phyloP scores from a whole-genome alignment of 768 basidiomycete species.

The Boletales sp. region DNA sequence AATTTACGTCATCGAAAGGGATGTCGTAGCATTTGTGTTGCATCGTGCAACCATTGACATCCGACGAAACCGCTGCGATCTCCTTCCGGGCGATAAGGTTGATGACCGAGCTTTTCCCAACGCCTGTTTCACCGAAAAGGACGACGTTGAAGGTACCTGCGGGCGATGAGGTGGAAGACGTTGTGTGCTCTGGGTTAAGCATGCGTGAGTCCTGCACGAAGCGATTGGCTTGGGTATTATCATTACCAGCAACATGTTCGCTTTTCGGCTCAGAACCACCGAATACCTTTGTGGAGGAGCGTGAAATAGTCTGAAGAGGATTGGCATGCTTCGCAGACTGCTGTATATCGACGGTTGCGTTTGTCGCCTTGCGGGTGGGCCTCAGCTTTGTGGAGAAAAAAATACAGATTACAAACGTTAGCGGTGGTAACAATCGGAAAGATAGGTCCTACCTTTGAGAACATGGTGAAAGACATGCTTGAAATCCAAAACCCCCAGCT shows the following conservation, averaged over 20 bases:
- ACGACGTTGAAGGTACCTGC: constrained; percentile 31
- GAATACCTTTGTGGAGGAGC: neutral
- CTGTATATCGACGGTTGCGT: too few relatives aligned
- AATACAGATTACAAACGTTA: constrained; percentile 3
- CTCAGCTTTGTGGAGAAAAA: constrained; percentile 2
- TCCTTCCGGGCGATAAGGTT: constrained; percentile 27
- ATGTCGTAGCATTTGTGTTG: constrained; percentile 25
- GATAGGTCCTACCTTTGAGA: constrained; percentile 6
- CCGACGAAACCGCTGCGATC: constrained; percentile 24
- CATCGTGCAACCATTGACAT: constrained; percentile 36
- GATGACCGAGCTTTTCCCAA: constrained; percentile 31
- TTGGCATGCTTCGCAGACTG: neutral
- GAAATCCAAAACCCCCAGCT: neutral
- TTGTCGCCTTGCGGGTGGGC: neutral
- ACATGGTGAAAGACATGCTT: constrained; percentile 7
- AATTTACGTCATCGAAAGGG: constrained; percentile 17
- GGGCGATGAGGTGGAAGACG: neutral
- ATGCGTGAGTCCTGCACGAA: constrained; percentile 5
- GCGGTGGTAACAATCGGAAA: neutral
- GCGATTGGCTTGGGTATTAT: neutral
- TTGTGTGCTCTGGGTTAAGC: neutral
- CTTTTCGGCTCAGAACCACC: neutral
- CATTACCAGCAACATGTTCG: constrained; percentile 6
- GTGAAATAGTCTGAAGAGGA: neutral
- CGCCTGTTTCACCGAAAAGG: constrained; percentile 40